These are phyloP conservation scores for Conticribra weissflogii DNA, from an alignment of 108 stramenopile genomes.

Conservation along the genomic window DNA sequence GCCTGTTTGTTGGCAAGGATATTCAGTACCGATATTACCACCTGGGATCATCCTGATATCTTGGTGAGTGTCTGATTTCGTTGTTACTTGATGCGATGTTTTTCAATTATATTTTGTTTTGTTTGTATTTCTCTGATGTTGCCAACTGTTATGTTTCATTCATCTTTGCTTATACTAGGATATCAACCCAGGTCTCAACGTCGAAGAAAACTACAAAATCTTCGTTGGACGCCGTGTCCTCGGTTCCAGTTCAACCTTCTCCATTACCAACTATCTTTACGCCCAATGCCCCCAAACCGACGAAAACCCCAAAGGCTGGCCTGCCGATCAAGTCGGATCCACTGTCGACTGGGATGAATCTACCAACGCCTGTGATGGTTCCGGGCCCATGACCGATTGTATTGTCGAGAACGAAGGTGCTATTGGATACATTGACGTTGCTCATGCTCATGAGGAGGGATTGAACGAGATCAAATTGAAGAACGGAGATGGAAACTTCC, in stretches of 20 bases:
- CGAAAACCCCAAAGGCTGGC: constrained; percentile 71
- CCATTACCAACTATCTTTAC: constrained; percentile 58
- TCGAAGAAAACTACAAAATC: constrained; percentile 48
- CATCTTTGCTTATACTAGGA: no score
- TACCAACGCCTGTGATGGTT: constrained; percentile 70
- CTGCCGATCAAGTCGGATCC: constrained; percentile 47
- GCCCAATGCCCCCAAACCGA: constrained; percentile 27
- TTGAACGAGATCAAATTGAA: constrained; percentile 68
- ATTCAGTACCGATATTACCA: constrained; percentile 71
- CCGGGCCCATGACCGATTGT: constrained; percentile 69
- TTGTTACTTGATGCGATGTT: no score
- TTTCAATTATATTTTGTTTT: no score
- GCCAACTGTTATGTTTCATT: no score
- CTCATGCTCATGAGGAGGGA: constrained; percentile 76
- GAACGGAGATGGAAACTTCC: constrained; percentile 66
- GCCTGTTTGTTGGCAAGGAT: constrained; percentile 78
- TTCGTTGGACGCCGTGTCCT: constrained; percentile 70
- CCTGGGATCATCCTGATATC: constrained; percentile 72
- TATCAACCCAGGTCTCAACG: constrained; percentile 29
- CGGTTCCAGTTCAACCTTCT: constrained; percentile 73
- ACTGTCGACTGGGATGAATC: constrained; percentile 61
- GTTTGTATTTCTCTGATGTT: no score
- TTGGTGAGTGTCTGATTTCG: no score
- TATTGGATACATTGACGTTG: constrained; percentile 87
- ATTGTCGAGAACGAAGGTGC: constrained; percentile 60